Percentiles rank a stretch among this genome's conserved stretches.
Conservation (phyloP, 108 stramenopile species). For the Nitzschia sp. region DNA sequence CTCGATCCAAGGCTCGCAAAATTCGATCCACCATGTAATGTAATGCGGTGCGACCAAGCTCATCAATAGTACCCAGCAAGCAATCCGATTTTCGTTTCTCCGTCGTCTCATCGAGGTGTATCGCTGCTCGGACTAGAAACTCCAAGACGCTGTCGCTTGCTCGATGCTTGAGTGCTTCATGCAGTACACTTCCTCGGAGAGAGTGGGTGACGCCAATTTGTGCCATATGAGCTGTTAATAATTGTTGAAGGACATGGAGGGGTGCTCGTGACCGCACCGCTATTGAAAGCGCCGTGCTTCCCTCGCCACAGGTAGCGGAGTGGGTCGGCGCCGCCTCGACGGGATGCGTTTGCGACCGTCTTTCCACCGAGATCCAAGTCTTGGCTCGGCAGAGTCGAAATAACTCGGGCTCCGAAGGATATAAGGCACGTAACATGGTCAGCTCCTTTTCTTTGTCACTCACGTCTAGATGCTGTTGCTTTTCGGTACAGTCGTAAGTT, state of each 20-base stretch:
- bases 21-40: conserved; percentile 27
- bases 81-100: neutral
- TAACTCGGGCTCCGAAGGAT: conserved; percentile 6
- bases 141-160: neutral
- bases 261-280: conserved; percentile 25
- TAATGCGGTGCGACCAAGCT: conserved; percentile 22
- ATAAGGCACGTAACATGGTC: neutral
- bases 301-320: neutral
- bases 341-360: conserved; percentile 7
- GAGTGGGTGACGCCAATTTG: conserved; percentile 16
- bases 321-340: conserved; percentile 14
- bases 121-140: conserved; percentile 14
- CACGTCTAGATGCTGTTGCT: neutral
- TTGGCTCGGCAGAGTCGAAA: conserved; percentile 7
- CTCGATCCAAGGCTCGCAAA: conserved; percentile 5
- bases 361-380: conserved; percentile 5
- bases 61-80: conserved; percentile 11
- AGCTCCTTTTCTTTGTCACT: neutral
- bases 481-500: too few species aligned
- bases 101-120: neutral
- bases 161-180: conserved; percentile 15
- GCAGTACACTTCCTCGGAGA: conserved; percentile 24
- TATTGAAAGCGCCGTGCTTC: conserved; percentile 11
- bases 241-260: conserved; percentile 1
- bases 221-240: conserved; percentile 4